Conservation (phyloP, 2,329 filamentous ascomycete genomes). For the Penicillium palitans region DNA sequence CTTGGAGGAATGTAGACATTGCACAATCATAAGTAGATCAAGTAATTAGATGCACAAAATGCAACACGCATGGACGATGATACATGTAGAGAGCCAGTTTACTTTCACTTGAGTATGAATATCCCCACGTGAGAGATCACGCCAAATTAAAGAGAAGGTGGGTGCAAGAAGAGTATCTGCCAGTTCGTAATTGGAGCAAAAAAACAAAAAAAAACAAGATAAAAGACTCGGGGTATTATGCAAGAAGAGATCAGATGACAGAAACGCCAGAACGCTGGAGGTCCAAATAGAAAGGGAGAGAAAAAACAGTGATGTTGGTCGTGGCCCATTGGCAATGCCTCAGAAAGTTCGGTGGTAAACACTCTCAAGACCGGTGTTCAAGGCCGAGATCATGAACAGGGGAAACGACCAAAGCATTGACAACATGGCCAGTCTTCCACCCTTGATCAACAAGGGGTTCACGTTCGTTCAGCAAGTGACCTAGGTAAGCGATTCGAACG, state of each 20-base stretch:
- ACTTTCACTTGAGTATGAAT: not conserved
- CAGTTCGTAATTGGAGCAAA: not conserved
- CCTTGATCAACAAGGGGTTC: constrained; percentile 66
- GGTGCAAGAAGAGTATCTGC: not conserved
- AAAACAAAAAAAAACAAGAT: not conserved
- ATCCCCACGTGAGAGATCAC: not conserved
- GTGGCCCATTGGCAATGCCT: too few species aligned
- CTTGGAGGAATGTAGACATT: not conserved
- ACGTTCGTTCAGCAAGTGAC: constrained; percentile 72
- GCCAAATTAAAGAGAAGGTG: not conserved
- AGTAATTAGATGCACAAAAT: not conserved
- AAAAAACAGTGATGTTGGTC: not conserved
- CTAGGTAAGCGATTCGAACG: constrained; percentile 76
- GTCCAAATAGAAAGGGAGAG: not conserved
- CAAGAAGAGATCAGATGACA: constrained; percentile 17
- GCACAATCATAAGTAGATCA: not conserved
- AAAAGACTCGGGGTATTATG: constrained; percentile 31
- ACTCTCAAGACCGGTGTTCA: not conserved
- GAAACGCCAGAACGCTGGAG: constrained; percentile 23
- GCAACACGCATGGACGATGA: not conserved
- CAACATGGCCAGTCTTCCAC: constrained; percentile 72
- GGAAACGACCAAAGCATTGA: constrained; percentile 70
- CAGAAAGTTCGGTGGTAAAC: not conserved
- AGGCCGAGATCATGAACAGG: constrained; percentile 9
- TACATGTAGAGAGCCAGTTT: not conserved